Evolutionary conservation across 345 rosid species (phyloP), one percentile per base, ranked within the genome.

Genomic region (Populus nigra): DNA sequence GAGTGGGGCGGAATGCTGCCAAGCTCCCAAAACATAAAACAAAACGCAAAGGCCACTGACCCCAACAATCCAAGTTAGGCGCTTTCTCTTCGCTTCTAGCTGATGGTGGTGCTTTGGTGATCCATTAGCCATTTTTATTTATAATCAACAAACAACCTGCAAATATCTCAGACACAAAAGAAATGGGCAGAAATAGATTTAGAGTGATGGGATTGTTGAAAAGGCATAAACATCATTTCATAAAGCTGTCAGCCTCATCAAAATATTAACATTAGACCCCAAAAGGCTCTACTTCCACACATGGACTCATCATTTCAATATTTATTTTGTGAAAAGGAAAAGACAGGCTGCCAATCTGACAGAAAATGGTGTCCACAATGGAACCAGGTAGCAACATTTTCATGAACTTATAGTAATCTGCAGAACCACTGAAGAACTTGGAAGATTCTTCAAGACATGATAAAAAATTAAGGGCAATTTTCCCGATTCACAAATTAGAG

Each of bases 1-100:
- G 2, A 92, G 84, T 76, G 78, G 65, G 1, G 78, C 65, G 31
- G 85, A 83, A 71, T 76, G 89, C 85, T 90, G 96, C 99, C 98
- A 93, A 45, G 96, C 88, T 55, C 99, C 99, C 82, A 96, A 68
- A 76, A 89, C 84, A 73, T 93, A 93, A 73, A 88, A 96, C 83
- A 93, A 76, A 69, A 93, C 83, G 79, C 99, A 96, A 61, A 96
- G 95, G 65, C 93, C 93, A 36, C 96, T 87, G 25, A 91, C 91
- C 47, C 92, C 94, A 1, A 92, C 84, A 50, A 93, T 73, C 94
- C 90, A 91, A 49, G 94, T 89, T 33, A 96, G 85, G 59, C 92
- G 91, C 83, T 77, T 96, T 82, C 91, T 88, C 82, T 88, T 92
- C 43, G 89, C 78, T 82, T 91, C 98, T 20, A 86, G 73, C 66